A percentile compares a stretch with the other conserved stretches of the same genome.
Evolutionary conservation across 805 yeast species (phyloP).

Genomic region (Kurtzmaniella cleridarum): DNA sequence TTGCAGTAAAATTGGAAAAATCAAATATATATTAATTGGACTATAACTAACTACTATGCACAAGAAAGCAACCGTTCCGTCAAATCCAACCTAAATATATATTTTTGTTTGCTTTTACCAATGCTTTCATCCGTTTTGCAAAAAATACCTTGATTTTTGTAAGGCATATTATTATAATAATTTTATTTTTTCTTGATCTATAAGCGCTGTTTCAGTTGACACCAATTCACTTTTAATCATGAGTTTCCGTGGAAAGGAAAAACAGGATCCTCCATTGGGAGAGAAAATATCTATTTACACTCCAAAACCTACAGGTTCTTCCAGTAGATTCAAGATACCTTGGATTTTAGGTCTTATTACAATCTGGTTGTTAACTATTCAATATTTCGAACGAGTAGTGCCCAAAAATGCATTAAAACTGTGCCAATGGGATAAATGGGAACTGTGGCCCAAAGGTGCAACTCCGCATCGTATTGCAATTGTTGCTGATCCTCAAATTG

Average conservation of each 20-base stretch:
- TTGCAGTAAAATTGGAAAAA: no score
- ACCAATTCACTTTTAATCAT: constrained; percentile 5
- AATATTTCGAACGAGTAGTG: constrained; percentile 27
- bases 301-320: not conserved
- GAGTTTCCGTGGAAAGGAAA: constrained; percentile 19
- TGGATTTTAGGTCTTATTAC: constrained; percentile 4
- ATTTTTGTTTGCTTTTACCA: no score
- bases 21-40: no score
- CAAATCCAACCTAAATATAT: no score
- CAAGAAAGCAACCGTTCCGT: no score
- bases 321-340: not conserved
- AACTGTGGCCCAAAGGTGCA: constrained; percentile 40
- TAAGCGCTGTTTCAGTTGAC: no score
- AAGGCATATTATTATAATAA: no score
- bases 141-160: no score
- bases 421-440: constrained; percentile 64
- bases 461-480: constrained; percentile 47
- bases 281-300: not conserved
- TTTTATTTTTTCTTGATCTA: no score
- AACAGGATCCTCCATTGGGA: constrained; percentile 1
- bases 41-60: no score
- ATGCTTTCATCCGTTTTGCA: no score
- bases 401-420: constrained; percentile 17
- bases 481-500: constrained; percentile 91
- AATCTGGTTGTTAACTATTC: constrained; percentile 23